Base-by-base conservation (phyloP, 768 basidiomycete species). In the Strobilomyces echinocephalus region DNA sequence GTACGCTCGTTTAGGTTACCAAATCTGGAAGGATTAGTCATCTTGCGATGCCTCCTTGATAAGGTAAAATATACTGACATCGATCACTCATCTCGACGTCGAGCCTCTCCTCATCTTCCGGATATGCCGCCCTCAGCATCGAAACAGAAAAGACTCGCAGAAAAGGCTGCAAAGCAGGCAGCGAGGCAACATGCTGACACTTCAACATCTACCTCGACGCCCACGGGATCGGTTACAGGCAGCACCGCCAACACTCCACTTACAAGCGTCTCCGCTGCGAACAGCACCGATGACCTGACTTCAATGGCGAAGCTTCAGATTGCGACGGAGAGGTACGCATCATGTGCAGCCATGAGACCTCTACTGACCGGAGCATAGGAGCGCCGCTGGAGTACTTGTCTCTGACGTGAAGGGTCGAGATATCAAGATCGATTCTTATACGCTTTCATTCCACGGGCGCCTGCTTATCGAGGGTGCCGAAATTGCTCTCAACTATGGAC, bases 391-490 rank as follows among this genome's bases (percentile, higher is more conserved):
- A 53, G 95, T 97, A 18, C 79, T 98, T 26, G 86, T 93, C 42
- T 97, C 94, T 15, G 97, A 99, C 72, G 70, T 79, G 42, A 94
- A 97, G 71, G 82, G 87, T 46, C 87, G 97, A 51, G 97, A 99
- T 76, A 88, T 99, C 80, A 97, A 97, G 76, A 95, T 98, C 63
- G 93, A 97, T 65, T 79, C 85, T 21, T 99, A 84, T 71, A 97
- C 95, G 0, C 81, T 99, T 34, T 97, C 94, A 3, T 99, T 98
- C 81, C 97, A 99, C 64, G 97, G 97, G 21, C 82, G 97, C 45
- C 76, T 95, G 28, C 79, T 90, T 56, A 78, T 90, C 52, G 84
- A 85, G 54, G 66, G 66, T 43, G 77, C 79, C 5, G 83, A 87
- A 69, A 79, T 92, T 46, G 73, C 87, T 4, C 83, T 92, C 57